Evolutionary conservation across 1,139 yeast genomes (phyloP), one percentile per base, ranked within the genome.

Genomic region (Pichia sp.): DNA sequence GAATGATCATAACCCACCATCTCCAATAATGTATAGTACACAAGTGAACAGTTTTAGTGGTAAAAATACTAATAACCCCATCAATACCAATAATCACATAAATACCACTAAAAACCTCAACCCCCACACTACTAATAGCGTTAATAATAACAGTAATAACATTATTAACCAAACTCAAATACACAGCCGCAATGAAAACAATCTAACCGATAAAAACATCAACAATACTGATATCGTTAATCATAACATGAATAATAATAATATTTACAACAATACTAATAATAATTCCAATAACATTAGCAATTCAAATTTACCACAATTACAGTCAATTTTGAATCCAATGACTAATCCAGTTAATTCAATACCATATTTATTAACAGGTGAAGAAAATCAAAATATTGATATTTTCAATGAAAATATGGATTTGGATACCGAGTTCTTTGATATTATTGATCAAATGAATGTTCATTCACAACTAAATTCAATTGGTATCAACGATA

Each of bases 361-460:
- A 39, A 7, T 25, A 12, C 41, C 32, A 7, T 26, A 39, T n/a
- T 16, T 39, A 39, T 9, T n/a, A 13, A 35, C 38, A 13, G 25
- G 16, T 12, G 38, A 35, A 6, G 25, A n/a, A 35, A 20, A 20
- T 9, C n/a, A 18, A 13, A 32, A 32, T 15, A 26, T 13, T 25
- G 38, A n/a, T 3, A 29, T 27, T 20, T 20, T 16, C n/a, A 29
- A 38, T 38, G 22, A 36, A 20, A 24, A 34, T 13, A 22, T 30
- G 8, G 13, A 35, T 16, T 25, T 32, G 11, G 53, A 50, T 27
- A 41, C 35, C 13, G 53, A 45, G 5, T 50, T 50, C 20, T 45
- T 47, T 12, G 44, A 43, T 9, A 42, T 50, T 3, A 32, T 50
- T 20, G 44, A 47, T 29, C 40, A 36, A 13, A 50, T 50, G 38